Percentiles rank a stretch among this genome's conserved stretches.
These are phyloP conservation scores for Secale cereale DNA, from an alignment of 176 grass and related monocot genomes.

Conservation along the genomic window DNA sequence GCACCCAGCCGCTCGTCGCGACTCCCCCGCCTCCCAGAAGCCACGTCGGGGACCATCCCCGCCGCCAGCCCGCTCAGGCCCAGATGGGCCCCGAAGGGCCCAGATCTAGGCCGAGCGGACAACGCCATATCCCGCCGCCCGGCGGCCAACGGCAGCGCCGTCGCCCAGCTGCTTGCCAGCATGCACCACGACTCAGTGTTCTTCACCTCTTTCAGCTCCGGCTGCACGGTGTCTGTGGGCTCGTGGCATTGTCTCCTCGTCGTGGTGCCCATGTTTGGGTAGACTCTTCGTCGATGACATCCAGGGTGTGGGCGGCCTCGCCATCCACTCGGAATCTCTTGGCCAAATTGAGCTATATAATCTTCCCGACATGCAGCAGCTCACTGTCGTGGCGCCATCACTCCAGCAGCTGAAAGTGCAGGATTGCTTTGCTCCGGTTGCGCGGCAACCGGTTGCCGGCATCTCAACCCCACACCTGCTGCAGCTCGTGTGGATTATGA, in stretches of 20 bases:
- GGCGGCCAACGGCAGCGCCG: too few relatives aligned
- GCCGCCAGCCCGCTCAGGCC: too few relatives aligned
- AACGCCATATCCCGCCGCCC: too few relatives aligned
- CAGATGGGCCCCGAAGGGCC: too few relatives aligned
- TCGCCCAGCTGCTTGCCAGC: too few relatives aligned
- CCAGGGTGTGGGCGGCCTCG: not conserved
- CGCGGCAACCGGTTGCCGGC: not conserved
- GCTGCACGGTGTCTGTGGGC: not conserved
- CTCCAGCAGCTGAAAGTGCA: not conserved
- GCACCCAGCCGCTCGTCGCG: too few relatives aligned
- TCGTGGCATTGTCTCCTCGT: not conserved
- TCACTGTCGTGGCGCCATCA: not conserved
- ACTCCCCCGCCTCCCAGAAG: too few relatives aligned
- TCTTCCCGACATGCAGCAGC: not conserved
- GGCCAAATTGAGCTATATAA: not conserved
- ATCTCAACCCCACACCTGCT: not conserved
- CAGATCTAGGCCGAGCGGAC: too few relatives aligned
- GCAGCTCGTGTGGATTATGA: not conserved
- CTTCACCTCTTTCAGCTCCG: not conserved
- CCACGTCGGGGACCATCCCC: too few relatives aligned
- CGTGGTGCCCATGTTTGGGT: not conserved
- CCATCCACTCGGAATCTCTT: slow-evolving; percentile 3
- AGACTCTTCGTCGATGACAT: not conserved
- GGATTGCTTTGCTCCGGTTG: not conserved
- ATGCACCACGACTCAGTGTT: not conserved